Base-by-base conservation (phyloP, 2,329 filamentous ascomycete species). In the Trichoderma arundinaceum region DNA sequence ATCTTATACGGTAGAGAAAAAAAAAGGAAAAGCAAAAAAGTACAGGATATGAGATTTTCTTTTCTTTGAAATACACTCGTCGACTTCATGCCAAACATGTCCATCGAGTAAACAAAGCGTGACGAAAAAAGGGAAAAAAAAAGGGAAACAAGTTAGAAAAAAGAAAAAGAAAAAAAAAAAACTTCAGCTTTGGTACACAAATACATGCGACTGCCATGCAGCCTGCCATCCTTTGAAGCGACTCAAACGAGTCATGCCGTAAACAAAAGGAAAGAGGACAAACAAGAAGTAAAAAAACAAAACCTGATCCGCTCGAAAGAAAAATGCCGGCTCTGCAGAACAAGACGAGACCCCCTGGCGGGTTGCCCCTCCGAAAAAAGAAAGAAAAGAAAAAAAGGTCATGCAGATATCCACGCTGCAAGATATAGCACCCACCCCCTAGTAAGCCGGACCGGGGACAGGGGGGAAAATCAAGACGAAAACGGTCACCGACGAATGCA, bases 381-480 rank as follows among this genome's bases (percentile, higher is more conserved):
- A n/a, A 56, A 56, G 28, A 19, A 56, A 28, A 13, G 35, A 53
- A 12, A 15, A 3, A 41, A 54, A 39, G 22, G 22, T 10, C 39
- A 53, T 62, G 59, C 59, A 46, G 59, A 38, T 54, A 38, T 39
- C n/a, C 59, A 61, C 48, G 38, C 38, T 61, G 59, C 59, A 62
- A 62, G 48, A 62, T 46, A 10, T 52, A 53, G 49, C 59, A 62
- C 49, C 49, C 59, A 44, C 59, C 28, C 32, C 28, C 39, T 39
- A 43, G 5, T 48, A 44, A 62, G n/a, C 48, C 35, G 28, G 38
- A 19, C 13, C 7, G 46, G 15, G 41, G 9, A 19, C 22, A 39
- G 19, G 12, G 38, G 22, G 46, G 12, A 19, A 19, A 44, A 43
- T 15, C 19, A 32, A 33, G 46, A 46, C n/a, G 12, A 35, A 46